Percentiles rank a stretch among this genome's conserved stretches.
These are phyloP conservation scores for Euryodendron excelsum DNA, from an alignment of 148 eudicot genomes.

Conservation along the genomic window DNA sequence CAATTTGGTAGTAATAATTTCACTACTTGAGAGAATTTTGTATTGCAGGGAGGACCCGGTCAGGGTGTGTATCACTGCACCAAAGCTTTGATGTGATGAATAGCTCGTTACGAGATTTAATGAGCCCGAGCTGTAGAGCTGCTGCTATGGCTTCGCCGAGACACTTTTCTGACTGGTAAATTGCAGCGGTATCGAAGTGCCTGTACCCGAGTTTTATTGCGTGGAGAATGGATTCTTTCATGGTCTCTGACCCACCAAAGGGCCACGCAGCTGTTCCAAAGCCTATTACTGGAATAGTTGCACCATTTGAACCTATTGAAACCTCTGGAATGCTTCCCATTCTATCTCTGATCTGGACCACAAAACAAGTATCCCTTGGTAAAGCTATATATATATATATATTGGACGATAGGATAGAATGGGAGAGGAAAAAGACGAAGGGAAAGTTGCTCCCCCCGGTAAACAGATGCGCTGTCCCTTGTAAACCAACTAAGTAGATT, in stretches of 20 bases:
- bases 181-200: slow-evolving; percentile 26
- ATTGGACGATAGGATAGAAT: too few relatives aligned
- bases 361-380: too few relatives aligned
- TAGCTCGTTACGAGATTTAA: not conserved
- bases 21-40: not conserved
- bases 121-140: not conserved
- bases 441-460: too few relatives aligned
- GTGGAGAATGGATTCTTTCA: slow-evolving; percentile 12
- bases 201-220: slow-evolving; percentile 26
- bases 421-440: too few relatives aligned
- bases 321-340: not conserved
- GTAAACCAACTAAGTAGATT: too few relatives aligned
- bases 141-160: slow-evolving; percentile 22
- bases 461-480: too few relatives aligned
- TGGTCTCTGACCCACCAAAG: slow-evolving; percentile 1
- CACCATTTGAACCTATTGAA: not conserved
- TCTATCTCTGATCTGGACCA: too few relatives aligned
- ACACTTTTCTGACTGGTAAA: slow-evolving; percentile 20
- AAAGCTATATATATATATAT: too few relatives aligned
- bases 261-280: slow-evolving; percentile 19
- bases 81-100: slow-evolving; percentile 1
- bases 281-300: slow-evolving; percentile 6
- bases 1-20: too few relatives aligned
- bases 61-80: not conserved
- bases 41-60: not conserved